These are phyloP conservation scores for Delphinella strobiligena DNA, from an alignment of 2,329 filamentous ascomycete species.

Conservation along the genomic window DNA sequence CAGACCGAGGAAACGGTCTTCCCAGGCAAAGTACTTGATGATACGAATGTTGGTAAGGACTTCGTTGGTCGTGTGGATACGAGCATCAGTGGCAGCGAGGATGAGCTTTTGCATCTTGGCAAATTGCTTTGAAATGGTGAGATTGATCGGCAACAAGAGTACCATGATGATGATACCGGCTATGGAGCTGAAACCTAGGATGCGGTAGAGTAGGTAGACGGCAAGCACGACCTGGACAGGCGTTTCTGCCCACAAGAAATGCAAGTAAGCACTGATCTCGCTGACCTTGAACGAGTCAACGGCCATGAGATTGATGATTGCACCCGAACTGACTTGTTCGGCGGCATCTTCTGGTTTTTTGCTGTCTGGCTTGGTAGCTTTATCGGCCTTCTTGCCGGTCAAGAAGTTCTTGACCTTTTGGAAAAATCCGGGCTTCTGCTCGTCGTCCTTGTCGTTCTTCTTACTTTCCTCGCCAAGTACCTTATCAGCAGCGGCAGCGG, in stretches of 20 bases:
- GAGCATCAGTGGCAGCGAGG: slow-evolving; percentile 83
- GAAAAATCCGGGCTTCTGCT: slow-evolving; percentile 27
- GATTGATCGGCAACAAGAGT: slow-evolving; percentile 78
- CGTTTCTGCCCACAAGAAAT: slow-evolving; percentile 87
- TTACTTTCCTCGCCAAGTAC: slow-evolving; percentile 49
- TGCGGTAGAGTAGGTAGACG: slow-evolving; percentile 69
- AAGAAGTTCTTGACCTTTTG: slow-evolving; percentile 39
- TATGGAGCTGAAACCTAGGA: slow-evolving; percentile 86
- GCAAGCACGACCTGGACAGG: slow-evolving; percentile 80
- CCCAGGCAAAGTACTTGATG: slow-evolving; percentile 99
- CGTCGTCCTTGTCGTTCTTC: slow-evolving; percentile 27
- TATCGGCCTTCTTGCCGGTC: slow-evolving; percentile 47
- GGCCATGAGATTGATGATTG: slow-evolving; percentile 99
- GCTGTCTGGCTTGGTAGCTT: slow-evolving; percentile 28
- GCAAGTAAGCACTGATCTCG: slow-evolving; percentile 86
- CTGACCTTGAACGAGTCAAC: slow-evolving; percentile 98
- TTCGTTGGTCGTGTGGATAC: slow-evolving; percentile 94
- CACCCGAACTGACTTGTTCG: slow-evolving; percentile 82
- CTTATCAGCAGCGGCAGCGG: slow-evolving; percentile 64
- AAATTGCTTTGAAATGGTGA: slow-evolving; percentile 77
- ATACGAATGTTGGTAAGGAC: slow-evolving; percentile 95
- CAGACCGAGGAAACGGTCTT: slow-evolving; percentile 73
- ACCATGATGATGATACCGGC: slow-evolving; percentile 87
- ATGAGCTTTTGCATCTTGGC: slow-evolving; percentile 80
- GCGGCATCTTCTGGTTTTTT: slow-evolving; percentile 17